Evolutionary conservation across 148 eudicot genomes (phyloP).

Genomic region (Salicornia ramosissima): DNA sequence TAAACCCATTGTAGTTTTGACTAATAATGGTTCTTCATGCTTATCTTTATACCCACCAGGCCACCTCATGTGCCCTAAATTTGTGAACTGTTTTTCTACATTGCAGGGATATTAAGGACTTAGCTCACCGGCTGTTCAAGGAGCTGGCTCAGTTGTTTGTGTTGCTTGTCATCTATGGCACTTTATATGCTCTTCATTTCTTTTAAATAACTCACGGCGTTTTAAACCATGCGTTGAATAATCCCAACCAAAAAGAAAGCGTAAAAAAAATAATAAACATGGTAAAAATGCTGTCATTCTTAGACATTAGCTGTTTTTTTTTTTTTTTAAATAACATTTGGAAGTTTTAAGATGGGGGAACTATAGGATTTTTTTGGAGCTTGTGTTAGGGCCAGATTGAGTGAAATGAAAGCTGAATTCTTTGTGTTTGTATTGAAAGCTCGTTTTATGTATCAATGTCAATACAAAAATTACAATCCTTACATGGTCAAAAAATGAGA

Average conservation of each 20-base stretch:
- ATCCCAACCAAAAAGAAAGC: too few relatives aligned
- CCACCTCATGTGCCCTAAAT: not conserved
- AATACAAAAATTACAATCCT: too few relatives aligned
- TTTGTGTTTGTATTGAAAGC: not conserved
- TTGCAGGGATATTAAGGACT: slow-evolving; percentile 9
- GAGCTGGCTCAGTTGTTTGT: not conserved
- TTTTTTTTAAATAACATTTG: not conserved
- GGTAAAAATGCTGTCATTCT: not conserved
- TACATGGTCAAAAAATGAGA: too few relatives aligned
- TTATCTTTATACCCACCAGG: not conserved
- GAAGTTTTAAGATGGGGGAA: too few relatives aligned
- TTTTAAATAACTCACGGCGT: not conserved
- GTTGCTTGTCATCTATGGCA: not conserved
- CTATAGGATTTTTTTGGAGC: not conserved
- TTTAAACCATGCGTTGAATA: not conserved
- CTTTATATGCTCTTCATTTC: not conserved
- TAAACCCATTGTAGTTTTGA: not conserved
- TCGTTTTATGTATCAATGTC: too few relatives aligned
- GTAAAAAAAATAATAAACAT: not conserved
- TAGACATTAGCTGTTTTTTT: not conserved
- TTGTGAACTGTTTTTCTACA: not conserved
- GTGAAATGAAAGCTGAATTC: not conserved
- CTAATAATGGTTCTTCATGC: not conserved
- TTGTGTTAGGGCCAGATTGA: not conserved
- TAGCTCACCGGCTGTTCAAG: not conserved